These are phyloP conservation scores for Petunia hybrid DNA, from an alignment of 305 asterid species.

Conservation along the genomic window DNA sequence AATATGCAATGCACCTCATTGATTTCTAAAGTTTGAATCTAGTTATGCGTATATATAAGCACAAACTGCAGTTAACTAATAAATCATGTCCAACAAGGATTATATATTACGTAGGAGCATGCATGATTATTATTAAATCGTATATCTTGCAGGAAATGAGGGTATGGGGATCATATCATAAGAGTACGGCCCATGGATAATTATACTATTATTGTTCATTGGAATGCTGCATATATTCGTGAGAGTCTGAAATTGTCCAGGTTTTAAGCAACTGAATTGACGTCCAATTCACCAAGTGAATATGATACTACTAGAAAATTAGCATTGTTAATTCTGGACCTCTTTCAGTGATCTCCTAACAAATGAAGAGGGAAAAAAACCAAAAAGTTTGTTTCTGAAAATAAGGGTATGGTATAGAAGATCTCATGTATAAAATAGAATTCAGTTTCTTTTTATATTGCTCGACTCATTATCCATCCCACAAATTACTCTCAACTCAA, in stretches of 20 bases:
- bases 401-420: background rate
- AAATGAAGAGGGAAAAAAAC: no score
- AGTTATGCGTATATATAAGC: no score
- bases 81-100: no score
- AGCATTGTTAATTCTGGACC: background rate
- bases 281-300: background rate
- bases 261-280: constrained; percentile 2
- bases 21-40: no score
- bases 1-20: no score
- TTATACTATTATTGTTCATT: background rate
- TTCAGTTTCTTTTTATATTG: background rate
- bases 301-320: background rate
- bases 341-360: no score
- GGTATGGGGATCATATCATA: background rate
- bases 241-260: background rate
- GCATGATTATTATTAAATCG: background rate
- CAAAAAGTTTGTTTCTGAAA: background rate
- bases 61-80: no score
- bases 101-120: no score
- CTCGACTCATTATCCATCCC: no score
- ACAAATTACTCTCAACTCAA: background rate
- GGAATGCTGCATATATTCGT: background rate
- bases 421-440: no score
- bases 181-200: no score
- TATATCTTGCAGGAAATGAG: constrained; percentile 8